Base-by-base conservation (phyloP, 345 rosid genomes). In the Eucalyptus tenuipes region DNA sequence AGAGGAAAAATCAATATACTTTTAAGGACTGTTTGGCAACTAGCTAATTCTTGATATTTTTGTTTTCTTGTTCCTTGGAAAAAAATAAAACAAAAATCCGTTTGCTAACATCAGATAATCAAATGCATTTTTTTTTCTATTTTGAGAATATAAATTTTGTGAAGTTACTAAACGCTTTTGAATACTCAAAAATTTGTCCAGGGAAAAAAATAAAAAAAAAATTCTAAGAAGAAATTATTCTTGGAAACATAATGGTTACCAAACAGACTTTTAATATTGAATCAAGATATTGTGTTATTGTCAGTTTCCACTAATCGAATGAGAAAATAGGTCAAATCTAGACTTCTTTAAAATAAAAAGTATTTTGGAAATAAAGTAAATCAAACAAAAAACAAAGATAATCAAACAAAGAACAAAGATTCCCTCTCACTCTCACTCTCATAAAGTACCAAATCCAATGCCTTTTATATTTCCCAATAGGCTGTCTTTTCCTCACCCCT, bases 221-320 rank as follows among this genome's bases (percentile, higher is more conserved):
- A 4, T 49, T 52, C 1, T 50, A 50, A 50, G 0, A 2, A 49
- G 1, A 49, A 49, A 15, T 52, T 18, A 18, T 52, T 52, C 2
- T 52, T 1, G 2, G 0, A 0, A 52, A 52, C 10, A 3, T 0
- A 52, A 52, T 52, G 0, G 5, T 52, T 52, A 52, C 9, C 0
- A 52, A 52, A 52, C 0, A 52, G 2, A 1, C 10, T 0, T 52
- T 18, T 7, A 52, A 52, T 52, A 52, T 52, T 18, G 29, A 24
- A 55, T 55, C 27, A 22, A 24, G 1, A 55, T 55, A 24, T 55
- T 55, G 0, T 13, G 29, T 59, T 27, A 59, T 59, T 27, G 31
- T 59, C 1, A 1, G 2, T 13, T 59, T 27, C 2, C 7, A 11
- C 15, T 27, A 1, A 12, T 59, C 4, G 31, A 6, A 8, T 6